Evolutionary conservation across 2,329 filamentous ascomycete species (phyloP).

Genomic region (Colletotrichum camelliae): DNA sequence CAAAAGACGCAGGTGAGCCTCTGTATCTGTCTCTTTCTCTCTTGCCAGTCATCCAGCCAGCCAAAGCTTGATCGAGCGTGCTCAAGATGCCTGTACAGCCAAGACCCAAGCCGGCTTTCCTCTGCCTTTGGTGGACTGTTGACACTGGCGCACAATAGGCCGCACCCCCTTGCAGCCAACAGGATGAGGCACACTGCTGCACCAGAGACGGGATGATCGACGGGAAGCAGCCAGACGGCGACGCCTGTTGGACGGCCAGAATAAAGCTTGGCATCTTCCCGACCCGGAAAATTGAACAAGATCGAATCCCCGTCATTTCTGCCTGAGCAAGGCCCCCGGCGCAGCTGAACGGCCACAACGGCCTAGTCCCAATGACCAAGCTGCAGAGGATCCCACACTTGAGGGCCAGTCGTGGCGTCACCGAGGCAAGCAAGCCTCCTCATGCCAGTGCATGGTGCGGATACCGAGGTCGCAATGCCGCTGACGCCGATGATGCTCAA

Average conservation of each 20-base stretch:
- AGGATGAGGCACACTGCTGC: conserved; percentile 6
- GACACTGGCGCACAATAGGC: background rate
- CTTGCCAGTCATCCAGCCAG: background rate
- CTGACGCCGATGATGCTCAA: background rate
- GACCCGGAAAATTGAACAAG: conserved; percentile 13
- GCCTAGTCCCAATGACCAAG: background rate
- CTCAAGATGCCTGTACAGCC: background rate
- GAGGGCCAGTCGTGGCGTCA: conserved; percentile 5
- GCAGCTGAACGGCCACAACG: background rate
- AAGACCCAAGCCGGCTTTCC: conserved; percentile 1
- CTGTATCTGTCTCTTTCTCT: background rate
- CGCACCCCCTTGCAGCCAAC: conserved; percentile 19
- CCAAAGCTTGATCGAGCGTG: background rate
- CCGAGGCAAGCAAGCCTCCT: background rate
- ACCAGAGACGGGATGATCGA: conserved; percentile 20
- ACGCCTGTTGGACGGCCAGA: conserved; percentile 14
- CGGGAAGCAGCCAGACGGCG: conserved; percentile 19
- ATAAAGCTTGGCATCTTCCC: conserved; percentile 17
- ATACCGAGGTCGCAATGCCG: background rate
- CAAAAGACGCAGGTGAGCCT: background rate
- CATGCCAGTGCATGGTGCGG: background rate
- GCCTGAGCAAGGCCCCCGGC: background rate
- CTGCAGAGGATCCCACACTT: background rate
- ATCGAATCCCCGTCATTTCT: conserved; percentile 16
- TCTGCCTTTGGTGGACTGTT: conserved; percentile 1